These are phyloP conservation scores for Kitagawia praeruptora DNA, from an alignment of 129 eudicot genomes.

Conservation along the genomic window DNA sequence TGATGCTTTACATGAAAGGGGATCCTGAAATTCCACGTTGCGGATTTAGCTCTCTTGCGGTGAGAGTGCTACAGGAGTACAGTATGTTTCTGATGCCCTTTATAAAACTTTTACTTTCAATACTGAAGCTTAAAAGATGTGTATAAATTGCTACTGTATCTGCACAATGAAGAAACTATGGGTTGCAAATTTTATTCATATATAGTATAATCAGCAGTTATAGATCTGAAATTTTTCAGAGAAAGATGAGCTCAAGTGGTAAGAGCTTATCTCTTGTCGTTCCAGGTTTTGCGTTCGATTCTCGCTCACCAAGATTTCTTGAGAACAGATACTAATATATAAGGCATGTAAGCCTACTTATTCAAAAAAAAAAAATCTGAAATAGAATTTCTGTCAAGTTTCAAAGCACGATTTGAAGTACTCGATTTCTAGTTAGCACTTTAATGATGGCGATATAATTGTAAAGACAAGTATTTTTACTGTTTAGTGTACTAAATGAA, in stretches of 20 bases:
- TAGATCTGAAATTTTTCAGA: neutral
- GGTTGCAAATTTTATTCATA: neutral
- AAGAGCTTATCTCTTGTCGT: too few relatives aligned
- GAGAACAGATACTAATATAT: too few relatives aligned
- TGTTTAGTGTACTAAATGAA: neutral
- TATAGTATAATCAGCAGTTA: neutral
- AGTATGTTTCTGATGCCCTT: slow-evolving; percentile 38
- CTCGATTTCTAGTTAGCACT: neutral
- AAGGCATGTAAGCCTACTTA: too few relatives aligned
- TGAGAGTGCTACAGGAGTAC: slow-evolving; percentile 77
- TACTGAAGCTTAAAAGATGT: neutral
- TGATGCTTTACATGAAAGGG: slow-evolving; percentile 99
- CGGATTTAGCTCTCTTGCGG: slow-evolving; percentile 97
- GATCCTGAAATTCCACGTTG: slow-evolving; percentile 89
- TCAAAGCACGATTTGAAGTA: neutral
- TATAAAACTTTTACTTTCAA: neutral
- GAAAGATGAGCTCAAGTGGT: neutral
- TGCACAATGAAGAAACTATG: neutral
- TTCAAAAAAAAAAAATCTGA: neutral
- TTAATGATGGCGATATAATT: neutral
- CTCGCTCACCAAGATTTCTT: too few relatives aligned
- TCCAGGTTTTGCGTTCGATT: too few relatives aligned
- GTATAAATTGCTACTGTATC: neutral
- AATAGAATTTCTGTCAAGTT: neutral
- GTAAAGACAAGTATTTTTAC: neutral